phyloP scores from a whole-genome alignment of 2,329 filamentous ascomycete genomes.

The Botryotinia narcissicola region DNA sequence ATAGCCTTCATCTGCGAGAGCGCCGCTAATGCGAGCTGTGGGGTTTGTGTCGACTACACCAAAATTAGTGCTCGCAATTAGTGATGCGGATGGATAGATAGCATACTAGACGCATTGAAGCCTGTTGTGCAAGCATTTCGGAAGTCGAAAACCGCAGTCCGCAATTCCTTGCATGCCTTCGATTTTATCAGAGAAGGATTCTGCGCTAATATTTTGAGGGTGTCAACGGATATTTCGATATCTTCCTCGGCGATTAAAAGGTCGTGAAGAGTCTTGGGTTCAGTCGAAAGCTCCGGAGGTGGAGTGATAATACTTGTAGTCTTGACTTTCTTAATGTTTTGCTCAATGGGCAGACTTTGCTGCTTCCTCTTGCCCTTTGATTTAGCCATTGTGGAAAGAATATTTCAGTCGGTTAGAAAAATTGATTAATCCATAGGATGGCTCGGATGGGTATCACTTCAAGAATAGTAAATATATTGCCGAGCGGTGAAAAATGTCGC shows the following conservation, averaged over 20 bases:
- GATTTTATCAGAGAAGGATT: conserved; percentile 65
- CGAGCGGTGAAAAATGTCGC: neutral
- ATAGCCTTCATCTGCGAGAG: conserved; percentile 63
- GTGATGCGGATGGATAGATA: conserved; percentile 23
- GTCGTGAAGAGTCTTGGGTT: conserved; percentile 51
- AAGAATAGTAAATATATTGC: conserved; percentile 3
- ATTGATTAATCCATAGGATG: neutral
- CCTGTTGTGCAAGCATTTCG: conserved; percentile 67
- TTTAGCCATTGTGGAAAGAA: conserved; percentile 42
- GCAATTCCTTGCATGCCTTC: conserved; percentile 64
- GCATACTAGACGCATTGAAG: conserved; percentile 53
- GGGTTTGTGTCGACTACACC: conserved; percentile 55
- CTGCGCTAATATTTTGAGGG: conserved; percentile 55
- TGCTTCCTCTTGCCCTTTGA: conserved; percentile 49
- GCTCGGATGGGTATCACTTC: neutral
- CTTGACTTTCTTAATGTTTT: conserved; percentile 44
- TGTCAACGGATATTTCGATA: conserved; percentile 65
- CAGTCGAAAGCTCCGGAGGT: conserved; percentile 40
- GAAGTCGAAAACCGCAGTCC: conserved; percentile 67
- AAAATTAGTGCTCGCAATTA: conserved; percentile 21
- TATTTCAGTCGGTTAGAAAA: neutral
- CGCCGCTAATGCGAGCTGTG: conserved; percentile 64
- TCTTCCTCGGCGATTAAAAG: conserved; percentile 65
- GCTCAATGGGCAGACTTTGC: conserved; percentile 41
- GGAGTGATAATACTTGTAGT: conserved; percentile 39